These are phyloP conservation scores for Backusella westeae DNA, from an alignment of 192 early-diverging fungal species.

Conservation along the genomic window DNA sequence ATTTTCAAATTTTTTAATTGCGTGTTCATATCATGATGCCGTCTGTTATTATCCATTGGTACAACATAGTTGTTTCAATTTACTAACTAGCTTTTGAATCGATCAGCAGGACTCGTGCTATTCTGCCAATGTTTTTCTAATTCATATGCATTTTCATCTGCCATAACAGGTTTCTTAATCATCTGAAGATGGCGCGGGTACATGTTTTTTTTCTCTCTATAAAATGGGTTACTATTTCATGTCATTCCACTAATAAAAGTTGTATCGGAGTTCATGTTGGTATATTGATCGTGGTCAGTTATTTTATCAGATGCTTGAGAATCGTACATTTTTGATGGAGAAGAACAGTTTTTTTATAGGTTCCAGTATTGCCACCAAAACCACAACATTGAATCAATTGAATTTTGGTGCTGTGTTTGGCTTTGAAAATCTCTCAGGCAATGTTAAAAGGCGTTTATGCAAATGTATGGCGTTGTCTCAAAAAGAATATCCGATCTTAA, in stretches of 20 bases:
- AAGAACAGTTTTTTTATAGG: not conserved
- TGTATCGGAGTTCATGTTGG: not conserved
- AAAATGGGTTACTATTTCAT: not conserved
- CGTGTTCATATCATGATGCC: not conserved
- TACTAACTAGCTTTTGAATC: conserved; percentile 7
- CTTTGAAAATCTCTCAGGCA: not conserved
- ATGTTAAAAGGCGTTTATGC: not conserved
- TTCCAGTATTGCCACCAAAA: not conserved
- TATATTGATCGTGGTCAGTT: not conserved
- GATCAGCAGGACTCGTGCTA: not conserved
- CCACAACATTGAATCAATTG: not conserved
- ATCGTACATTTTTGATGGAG: not conserved
- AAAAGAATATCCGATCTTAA: not conserved
- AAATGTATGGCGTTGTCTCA: not conserved
- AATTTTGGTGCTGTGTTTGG: not conserved
- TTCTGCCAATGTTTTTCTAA: not conserved
- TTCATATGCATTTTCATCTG: conserved; percentile 7
- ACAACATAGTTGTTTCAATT: conserved; percentile 9
- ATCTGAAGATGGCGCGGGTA: not conserved
- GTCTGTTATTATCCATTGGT: conserved; percentile 1
- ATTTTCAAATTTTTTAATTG: not conserved
- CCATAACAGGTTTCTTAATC: not conserved
- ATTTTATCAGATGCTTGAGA: not conserved
- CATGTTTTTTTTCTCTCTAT: not conserved
- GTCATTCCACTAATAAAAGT: not conserved